A percentile compares a stretch with the other conserved stretches of the same genome.
These are phyloP conservation scores for Gnomoniopsis sp. DNA, from an alignment of 2,329 filamentous ascomycete species.

Conservation along the genomic window DNA sequence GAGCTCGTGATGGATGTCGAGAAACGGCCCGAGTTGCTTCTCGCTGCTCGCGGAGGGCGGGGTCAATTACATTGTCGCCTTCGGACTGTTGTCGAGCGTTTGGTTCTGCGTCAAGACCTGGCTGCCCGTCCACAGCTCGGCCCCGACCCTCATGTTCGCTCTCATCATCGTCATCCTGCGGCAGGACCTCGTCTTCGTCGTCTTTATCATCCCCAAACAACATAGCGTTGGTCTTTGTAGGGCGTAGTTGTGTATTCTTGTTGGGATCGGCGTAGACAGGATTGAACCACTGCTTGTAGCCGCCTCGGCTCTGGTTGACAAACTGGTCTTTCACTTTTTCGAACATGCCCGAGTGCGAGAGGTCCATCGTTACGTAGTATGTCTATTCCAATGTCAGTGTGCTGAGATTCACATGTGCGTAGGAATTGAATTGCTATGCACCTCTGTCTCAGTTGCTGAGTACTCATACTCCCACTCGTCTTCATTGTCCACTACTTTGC, in stretches of 20 bases:
- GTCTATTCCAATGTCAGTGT: slow-evolving; percentile 41
- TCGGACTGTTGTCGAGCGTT: background rate
- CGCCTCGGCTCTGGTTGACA: slow-evolving; percentile 37
- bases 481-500: slow-evolving; percentile 39
- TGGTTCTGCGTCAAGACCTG: slow-evolving; percentile 2
- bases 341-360: slow-evolving; percentile 58
- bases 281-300: slow-evolving; percentile 40
- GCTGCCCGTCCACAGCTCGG: background rate
- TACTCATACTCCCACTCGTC: slow-evolving; percentile 68
- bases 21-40: slow-evolving; percentile 8
- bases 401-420: background rate
- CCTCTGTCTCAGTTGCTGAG: slow-evolving; percentile 61
- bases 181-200: slow-evolving; percentile 18
- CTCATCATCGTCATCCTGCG: slow-evolving; percentile 17
- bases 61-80: slow-evolving; percentile 18
- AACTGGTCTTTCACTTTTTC: slow-evolving; percentile 37
- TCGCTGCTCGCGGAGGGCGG: slow-evolving; percentile 3
- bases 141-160: slow-evolving; percentile 11
- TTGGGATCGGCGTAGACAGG: slow-evolving; percentile 22
- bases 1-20: background rate
- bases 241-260: slow-evolving; percentile 17
- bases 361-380: slow-evolving; percentile 61
- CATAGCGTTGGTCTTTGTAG: slow-evolving; percentile 16
- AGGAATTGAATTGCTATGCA: slow-evolving; percentile 23
- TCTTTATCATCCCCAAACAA: slow-evolving; percentile 20